phyloP scores from a whole-genome alignment of 2,329 filamentous ascomycete species.

The Aspergillus luchuensis region DNA sequence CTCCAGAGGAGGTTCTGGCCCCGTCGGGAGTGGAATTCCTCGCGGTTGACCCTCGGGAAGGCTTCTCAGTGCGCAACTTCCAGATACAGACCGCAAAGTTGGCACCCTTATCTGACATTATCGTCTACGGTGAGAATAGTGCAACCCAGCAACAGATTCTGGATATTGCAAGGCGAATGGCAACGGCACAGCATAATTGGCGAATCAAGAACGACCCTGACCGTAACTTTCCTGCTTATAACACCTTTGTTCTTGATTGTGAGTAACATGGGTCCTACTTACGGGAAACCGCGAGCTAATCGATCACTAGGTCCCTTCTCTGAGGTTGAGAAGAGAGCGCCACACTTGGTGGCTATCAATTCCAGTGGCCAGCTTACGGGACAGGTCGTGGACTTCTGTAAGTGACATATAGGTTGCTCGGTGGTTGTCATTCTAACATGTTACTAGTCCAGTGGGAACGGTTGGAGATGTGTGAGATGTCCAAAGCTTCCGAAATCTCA shows the following conservation, averaged over 20 bases:
- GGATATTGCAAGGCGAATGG: conserved; percentile 65
- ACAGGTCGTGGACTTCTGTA: conserved; percentile 79
- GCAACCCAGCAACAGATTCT: conserved; percentile 64
- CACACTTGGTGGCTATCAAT: conserved; percentile 74
- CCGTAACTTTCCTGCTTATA: conserved; percentile 66
- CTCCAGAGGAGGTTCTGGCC: conserved; percentile 76
- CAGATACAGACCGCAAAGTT: conserved; percentile 92
- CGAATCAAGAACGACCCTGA: conserved; percentile 63
- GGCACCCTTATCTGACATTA: conserved; percentile 84
- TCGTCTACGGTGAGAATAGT: conserved; percentile 81
- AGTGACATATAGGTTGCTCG: conserved; percentile 29
- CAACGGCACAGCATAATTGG: conserved; percentile 76
- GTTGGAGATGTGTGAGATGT: conserved; percentile 91
- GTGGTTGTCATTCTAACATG: conserved; percentile 13
- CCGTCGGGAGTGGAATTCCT: conserved; percentile 64
- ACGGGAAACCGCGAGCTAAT: conserved; percentile 23
- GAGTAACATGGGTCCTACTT: conserved; percentile 30
- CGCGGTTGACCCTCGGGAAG: conserved; percentile 81
- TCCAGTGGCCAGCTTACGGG: conserved; percentile 71
- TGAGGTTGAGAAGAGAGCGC: conserved; percentile 70
- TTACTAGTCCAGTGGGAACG: conserved; percentile 73
- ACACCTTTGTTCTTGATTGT: conserved; percentile 77
- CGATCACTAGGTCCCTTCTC: conserved; percentile 61
- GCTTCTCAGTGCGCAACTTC: conserved; percentile 95
- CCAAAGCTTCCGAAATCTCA: conserved; percentile 82